Evolutionary conservation across 371 early-diverging fungal genomes (phyloP).

Genomic region (Mortierella sp.): DNA sequence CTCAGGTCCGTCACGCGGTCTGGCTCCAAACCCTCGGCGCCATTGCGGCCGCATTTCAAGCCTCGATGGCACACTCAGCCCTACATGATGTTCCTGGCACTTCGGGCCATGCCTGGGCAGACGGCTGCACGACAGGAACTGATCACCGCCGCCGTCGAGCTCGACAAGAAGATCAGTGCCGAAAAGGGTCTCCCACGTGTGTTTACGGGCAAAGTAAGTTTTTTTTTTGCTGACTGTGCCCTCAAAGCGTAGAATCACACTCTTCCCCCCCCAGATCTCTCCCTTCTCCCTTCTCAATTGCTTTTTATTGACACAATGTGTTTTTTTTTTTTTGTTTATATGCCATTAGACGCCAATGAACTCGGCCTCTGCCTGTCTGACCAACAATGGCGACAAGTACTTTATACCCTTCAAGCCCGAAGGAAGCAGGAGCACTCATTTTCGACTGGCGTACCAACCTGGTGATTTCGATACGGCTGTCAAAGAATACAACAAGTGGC

Average conservation of each 20-base stretch:
- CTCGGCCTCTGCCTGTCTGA: constrained; percentile 81
- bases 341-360: constrained; percentile 80
- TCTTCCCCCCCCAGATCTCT: too few relatives aligned
- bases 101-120: constrained; percentile 74
- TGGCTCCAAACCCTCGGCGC: constrained; percentile 8
- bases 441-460: constrained; percentile 80
- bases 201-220: constrained; percentile 84
- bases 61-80: constrained; percentile 91
- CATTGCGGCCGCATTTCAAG: constrained; percentile 35
- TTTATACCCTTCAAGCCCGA: constrained; percentile 78
- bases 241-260: background rate
- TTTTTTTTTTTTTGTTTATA: background rate
- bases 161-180: constrained; percentile 77
- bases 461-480: constrained; percentile 77
- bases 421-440: constrained; percentile 76
- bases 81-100: constrained; percentile 81
- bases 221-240: background rate
- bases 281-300: too few relatives aligned
- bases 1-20: constrained; percentile 8
- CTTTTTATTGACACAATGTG: too few relatives aligned
- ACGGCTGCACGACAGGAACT: constrained; percentile 77
- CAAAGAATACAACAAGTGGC: constrained; percentile 79
- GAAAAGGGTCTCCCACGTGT: constrained; percentile 78
- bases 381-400: constrained; percentile 82
- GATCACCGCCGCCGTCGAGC: constrained; percentile 75